Evolutionary conservation across 495 filamentous ascomycete species (phyloP), one percentile per base, ranked within the genome.

Genomic region (Lophiostoma macrostomum): DNA sequence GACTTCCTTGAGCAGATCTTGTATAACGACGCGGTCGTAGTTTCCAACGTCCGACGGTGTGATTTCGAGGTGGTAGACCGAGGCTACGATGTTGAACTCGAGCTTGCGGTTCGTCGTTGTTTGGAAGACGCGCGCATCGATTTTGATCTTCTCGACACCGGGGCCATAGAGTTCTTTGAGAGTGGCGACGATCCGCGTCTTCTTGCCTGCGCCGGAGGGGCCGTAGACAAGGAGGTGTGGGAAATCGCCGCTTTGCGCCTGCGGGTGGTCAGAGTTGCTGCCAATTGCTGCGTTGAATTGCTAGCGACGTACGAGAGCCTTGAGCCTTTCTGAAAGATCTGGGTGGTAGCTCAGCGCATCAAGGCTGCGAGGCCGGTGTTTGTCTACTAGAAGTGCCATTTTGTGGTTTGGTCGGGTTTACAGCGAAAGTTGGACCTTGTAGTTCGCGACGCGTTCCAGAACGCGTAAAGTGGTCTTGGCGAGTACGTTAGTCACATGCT

Each of bases 51-150:
- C 93, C 0, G 89, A 91, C 1, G 93, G 93, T 1, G 93, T 98
- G 64, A 98, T 98, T 67, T 98, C 93, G 53, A 98, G 83, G 63
- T 98, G 93, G 72, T 98, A 97, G 38, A 95, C 80, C 0, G 90
- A 95, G 22, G 90, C 80, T 38, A 97, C 94, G 54, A 97, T 95
- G 73, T 94, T 98, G 77, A 98, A 98, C 72, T 98, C 93, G 51
- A 97, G 82, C 69, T 97, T 98, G 61, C 93, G 90, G 70, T 95
- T 96, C 66, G 83, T 84, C 16, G 83, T 91, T 1, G 93, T 96
- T 69, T 95, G 90, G 77, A 97, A 98, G 45, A 96, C 84, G 56
- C 93, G 86, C 18, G 88, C 85, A 67, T 96, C 91, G 74, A 96
- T 93, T 71, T 95, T 95, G 75, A 96, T 95, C 76, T 95, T 95